phyloP scores from a whole-genome alignment of 2,329 filamentous ascomycete species.

The Aureobasidium sp. region DNA sequence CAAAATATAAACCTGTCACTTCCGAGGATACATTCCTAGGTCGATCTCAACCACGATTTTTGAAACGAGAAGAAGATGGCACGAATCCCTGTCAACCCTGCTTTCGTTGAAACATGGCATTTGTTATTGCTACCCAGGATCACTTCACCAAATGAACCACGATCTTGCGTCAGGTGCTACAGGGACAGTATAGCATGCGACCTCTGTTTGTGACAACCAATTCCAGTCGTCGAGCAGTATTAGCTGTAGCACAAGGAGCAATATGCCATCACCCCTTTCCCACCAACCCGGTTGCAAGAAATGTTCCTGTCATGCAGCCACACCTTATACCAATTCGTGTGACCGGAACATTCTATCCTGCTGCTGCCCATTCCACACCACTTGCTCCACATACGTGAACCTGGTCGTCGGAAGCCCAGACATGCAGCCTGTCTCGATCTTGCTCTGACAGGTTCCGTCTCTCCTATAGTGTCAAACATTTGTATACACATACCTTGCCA shows the following conservation, averaged over 20 bases:
- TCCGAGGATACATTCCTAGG: not conserved
- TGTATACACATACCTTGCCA: not conserved
- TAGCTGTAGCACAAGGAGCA: not conserved
- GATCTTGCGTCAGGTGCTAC: conserved; percentile 3
- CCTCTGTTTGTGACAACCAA: not conserved
- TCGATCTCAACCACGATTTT: not conserved
- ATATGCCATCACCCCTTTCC: not conserved
- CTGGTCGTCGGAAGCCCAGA: conserved; percentile 4
- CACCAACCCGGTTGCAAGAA: conserved; percentile 9
- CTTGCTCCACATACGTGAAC: not conserved
- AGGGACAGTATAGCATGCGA: not conserved
- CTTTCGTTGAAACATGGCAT: not conserved
- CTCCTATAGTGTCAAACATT: not conserved
- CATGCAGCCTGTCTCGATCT: not conserved
- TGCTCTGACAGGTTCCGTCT: not conserved
- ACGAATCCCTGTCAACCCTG: not conserved
- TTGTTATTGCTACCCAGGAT: not conserved
- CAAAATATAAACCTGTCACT: conserved; percentile 5
- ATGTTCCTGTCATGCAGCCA: conserved; percentile 13
- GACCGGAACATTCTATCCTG: conserved; percentile 7
- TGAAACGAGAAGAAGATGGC: not conserved
- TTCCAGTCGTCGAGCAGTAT: not conserved
- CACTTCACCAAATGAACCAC: not conserved
- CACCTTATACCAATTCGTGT: conserved; percentile 14
- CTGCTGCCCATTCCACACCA: conserved; percentile 1